Base-by-base conservation (phyloP, 2,329 filamentous ascomycete species). In the Aspergillus transmontanensis region DNA sequence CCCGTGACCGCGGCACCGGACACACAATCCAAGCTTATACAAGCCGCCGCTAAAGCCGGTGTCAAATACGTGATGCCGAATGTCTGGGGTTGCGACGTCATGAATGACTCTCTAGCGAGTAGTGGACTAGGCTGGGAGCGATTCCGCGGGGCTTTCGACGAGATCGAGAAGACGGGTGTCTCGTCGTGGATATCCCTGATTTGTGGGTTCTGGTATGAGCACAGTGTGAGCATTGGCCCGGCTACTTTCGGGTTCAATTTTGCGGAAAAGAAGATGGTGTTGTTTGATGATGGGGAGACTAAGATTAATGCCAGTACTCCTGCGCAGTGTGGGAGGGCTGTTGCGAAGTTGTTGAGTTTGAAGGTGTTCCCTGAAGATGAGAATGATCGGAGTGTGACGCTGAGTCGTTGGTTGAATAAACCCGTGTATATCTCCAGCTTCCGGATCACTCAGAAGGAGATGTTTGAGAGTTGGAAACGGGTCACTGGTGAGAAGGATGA, bases 251-350 rank as follows among this genome's bases (percentile, higher is more conserved):
- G 85, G 0, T 84, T 86, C 68, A 81, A 85, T 51, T 73, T 86
- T 36, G 67, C 73, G 6, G 75, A 81, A 12, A 73, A 73, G 2
- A 75, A 70, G 21, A 72, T 81, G 4, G 81, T 78, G 0, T 74
- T 85, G 14, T 85, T 80, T 62, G 86, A 87, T 63, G 84, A 86
- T 12, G 89, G 89, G 0, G 80, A 80, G 16, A 82, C 80, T 1
- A 81, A 76, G 59, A 85, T 89, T 69, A 86, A 84, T 64, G 84
- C 80, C 1, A 86, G 83, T n/a, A 90, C 89, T 0, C 88, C 84
- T 83, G 68, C 76, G 4, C 87, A 90, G 74, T 78, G 82, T 69
- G 82, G 81, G 63, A 70, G 80, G 67, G 86, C 85, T 0, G 76
- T 88, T 3, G 85, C 85, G 0, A 74, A 68, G 26, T 75, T 88